Evolutionary conservation across 2,329 filamentous ascomycete species (phyloP).

Genomic region (Paraconiothyrium sp.): DNA sequence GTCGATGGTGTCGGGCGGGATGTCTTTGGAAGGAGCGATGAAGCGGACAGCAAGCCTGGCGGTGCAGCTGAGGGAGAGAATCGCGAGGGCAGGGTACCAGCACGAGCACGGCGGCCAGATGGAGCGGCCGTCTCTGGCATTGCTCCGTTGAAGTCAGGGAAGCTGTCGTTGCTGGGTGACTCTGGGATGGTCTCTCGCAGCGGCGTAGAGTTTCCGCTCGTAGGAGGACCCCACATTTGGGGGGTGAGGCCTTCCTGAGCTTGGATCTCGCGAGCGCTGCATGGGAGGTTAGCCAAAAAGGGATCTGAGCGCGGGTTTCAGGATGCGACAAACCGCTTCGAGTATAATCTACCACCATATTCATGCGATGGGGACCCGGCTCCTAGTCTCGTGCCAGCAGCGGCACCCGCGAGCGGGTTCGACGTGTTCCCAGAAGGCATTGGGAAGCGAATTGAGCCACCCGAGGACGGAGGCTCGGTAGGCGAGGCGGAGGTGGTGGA

Average conservation of each 20-base stretch:
- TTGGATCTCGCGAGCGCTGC: conserved; percentile 93
- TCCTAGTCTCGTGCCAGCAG: conserved; percentile 75
- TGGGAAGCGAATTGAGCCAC: conserved; percentile 73
- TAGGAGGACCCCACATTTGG: conserved; percentile 89
- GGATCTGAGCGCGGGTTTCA: conserved; percentile 38
- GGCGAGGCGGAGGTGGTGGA: conserved; percentile 84
- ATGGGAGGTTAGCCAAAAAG: conserved; percentile 41
- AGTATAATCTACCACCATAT: conserved; percentile 79
- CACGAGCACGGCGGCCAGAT: conserved; percentile 81
- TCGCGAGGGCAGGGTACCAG: conserved; percentile 94
- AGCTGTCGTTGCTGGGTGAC: conserved; percentile 90
- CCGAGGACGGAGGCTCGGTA: conserved; percentile 71
- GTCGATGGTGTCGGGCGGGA: conserved; percentile 86
- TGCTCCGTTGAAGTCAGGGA: conserved; percentile 85
- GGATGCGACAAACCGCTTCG: conserved; percentile 78
- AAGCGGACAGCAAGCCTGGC: conserved; percentile 63
- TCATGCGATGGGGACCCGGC: conserved; percentile 97
- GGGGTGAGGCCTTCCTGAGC: conserved; percentile 87
- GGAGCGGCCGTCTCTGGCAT: conserved; percentile 68
- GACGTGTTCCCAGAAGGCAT: conserved; percentile 74
- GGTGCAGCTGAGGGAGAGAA: conserved; percentile 81
- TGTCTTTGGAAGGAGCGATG: conserved; percentile 74
- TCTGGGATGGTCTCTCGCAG: conserved; percentile 97
- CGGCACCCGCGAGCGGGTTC: conserved; percentile 60
- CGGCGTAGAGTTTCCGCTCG: conserved; percentile 94